Evolutionary conservation across 768 basidiomycete species (phyloP).

Genomic region (Leucosporidium yakuticum): DNA sequence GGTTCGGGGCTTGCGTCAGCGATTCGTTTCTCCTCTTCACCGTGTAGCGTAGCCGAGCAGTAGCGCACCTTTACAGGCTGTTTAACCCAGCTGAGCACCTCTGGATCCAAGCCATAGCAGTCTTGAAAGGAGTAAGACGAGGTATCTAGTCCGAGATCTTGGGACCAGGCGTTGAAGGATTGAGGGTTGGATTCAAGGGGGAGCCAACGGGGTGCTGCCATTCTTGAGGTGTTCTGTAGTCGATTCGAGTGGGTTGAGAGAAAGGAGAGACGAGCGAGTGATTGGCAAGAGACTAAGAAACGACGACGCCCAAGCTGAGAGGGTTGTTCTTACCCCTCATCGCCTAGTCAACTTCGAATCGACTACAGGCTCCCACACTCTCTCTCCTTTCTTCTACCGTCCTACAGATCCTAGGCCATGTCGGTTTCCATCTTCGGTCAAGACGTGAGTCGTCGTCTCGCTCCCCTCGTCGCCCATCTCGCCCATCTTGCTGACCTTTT

Average conservation of each 20-base stretch:
- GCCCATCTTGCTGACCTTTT: not conserved
- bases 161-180: slow-evolving; percentile 28
- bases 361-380: too few species aligned
- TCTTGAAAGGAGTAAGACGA: slow-evolving; percentile 17
- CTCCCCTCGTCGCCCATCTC: not conserved
- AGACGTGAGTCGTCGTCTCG: slow-evolving; percentile 21
- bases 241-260: too few species aligned
- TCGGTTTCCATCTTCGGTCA: slow-evolving; percentile 65
- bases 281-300: too few species aligned
- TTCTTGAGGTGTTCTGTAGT: too few species aligned
- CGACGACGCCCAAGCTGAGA: too few species aligned
- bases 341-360: too few species aligned
- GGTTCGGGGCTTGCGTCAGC: too few species aligned
- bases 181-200: slow-evolving; percentile 26
- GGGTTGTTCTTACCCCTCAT: too few species aligned
- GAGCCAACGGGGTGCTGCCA: slow-evolving; percentile 10
- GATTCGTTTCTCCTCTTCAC: too few species aligned
- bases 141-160: slow-evolving; percentile 29
- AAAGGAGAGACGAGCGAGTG: too few species aligned
- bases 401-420: slow-evolving; percentile 44
- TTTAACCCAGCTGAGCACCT: slow-evolving; percentile 67
- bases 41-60: too few species aligned
- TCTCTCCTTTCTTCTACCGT: too few species aligned
- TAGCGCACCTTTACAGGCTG: slow-evolving; percentile 55
- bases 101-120: slow-evolving; percentile 36